Percentiles rank a stretch among this genome's conserved stretches.
These are phyloP conservation scores for Phytopythium cucurbitacearum DNA, from an alignment of 352 stramenopile genomes.

Conservation along the genomic window DNA sequence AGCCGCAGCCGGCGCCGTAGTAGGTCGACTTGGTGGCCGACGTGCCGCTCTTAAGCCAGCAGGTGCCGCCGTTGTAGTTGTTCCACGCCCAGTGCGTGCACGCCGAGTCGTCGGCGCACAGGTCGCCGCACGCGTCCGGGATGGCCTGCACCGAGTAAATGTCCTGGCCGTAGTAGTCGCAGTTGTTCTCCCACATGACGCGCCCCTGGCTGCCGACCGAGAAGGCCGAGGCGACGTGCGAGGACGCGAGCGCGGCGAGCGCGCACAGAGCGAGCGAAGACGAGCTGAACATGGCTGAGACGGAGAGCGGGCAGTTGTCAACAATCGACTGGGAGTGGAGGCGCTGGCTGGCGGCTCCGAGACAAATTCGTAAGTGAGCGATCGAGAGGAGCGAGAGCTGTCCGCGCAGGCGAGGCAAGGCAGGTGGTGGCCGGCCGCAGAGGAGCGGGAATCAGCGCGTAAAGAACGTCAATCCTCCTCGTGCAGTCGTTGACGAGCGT, in stretches of 20 bases:
- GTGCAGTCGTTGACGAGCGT: no score
- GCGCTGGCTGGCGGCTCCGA: background rate
- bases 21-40: conserved; percentile 7
- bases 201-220: conserved; percentile 14
- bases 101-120: conserved; percentile 14
- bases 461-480: no score
- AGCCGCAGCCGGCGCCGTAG: conserved; percentile 19
- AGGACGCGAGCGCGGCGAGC: conserved; percentile 6
- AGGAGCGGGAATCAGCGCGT: no score
- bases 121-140: conserved; percentile 20
- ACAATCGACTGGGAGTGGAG: conserved; percentile 2
- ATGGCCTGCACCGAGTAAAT: conserved; percentile 9
- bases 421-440: background rate
- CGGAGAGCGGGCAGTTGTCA: conserved; percentile 5
- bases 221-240: conserved; percentile 7
- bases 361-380: no score
- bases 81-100: conserved; percentile 27
- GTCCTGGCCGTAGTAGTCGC: conserved; percentile 17
- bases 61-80: conserved; percentile 25
- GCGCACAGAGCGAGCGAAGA: conserved; percentile 6
- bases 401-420: background rate
- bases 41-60: conserved; percentile 20
- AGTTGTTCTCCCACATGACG: conserved; percentile 22
- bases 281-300: conserved; percentile 2
- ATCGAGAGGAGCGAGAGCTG: conserved; percentile 8